Evolutionary conservation across 2,329 filamentous ascomycete genomes (phyloP).

Genomic region (Colletotrichum australisinense): DNA sequence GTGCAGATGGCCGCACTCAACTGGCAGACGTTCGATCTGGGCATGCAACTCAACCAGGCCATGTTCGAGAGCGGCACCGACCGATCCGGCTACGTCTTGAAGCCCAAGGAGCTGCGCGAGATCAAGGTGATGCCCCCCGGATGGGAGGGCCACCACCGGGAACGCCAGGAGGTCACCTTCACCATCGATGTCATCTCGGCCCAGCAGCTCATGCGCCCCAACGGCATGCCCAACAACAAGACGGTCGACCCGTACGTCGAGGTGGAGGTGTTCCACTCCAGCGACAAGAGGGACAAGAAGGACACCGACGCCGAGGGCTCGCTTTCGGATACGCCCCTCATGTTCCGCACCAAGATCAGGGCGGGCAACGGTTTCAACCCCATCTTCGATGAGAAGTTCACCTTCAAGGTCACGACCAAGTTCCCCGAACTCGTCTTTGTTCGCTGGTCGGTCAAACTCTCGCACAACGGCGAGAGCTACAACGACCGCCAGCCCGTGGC

Average conservation of each 20-base stretch:
- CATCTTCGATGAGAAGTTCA: constrained; percentile 82
- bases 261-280: constrained; percentile 93
- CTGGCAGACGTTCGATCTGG: constrained; percentile 97
- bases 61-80: constrained; percentile 96
- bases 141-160: constrained; percentile 75
- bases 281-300: constrained; percentile 91
- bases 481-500: constrained; percentile 78
- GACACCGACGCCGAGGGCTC: constrained; percentile 69
- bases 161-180: constrained; percentile 86
- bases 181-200: constrained; percentile 91
- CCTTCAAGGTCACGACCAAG: constrained; percentile 89
- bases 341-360: constrained; percentile 83
- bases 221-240: constrained; percentile 75
- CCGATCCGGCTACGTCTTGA: constrained; percentile 91
- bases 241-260: constrained; percentile 94
- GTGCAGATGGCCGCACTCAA: constrained; percentile 98
- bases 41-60: constrained; percentile 95
- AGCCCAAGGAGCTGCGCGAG: constrained; percentile 86
- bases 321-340: constrained; percentile 71
- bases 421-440: constrained; percentile 95
- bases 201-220: constrained; percentile 90
- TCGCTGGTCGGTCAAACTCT: constrained; percentile 91
- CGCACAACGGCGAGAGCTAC: constrained; percentile 77
- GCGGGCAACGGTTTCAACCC: constrained; percentile 95
- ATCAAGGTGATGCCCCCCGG: constrained; percentile 69